Percentiles rank a stretch among this genome's conserved stretches.
phyloP scores from a whole-genome alignment of 2,329 filamentous ascomycete genomes.

The Botrytis pseudocinerea region DNA sequence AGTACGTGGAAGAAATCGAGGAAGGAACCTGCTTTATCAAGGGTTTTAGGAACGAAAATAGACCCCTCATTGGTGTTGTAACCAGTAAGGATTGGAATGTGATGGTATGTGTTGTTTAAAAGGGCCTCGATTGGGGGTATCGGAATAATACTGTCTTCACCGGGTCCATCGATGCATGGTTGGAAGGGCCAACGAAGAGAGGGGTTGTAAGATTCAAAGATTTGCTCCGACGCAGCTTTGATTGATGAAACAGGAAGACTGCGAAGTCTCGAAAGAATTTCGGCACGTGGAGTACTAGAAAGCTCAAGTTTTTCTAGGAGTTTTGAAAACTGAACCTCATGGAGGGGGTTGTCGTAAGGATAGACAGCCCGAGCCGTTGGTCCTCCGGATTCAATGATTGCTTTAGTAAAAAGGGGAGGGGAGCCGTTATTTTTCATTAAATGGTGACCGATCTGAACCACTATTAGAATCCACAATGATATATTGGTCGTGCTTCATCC shows the following conservation, averaged over 20 bases:
- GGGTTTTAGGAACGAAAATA: slow-evolving; percentile 56
- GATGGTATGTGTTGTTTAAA: slow-evolving; percentile 53
- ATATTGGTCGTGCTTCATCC: background rate
- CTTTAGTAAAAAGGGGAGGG: slow-evolving; percentile 50
- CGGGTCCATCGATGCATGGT: slow-evolving; percentile 61
- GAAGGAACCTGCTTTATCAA: slow-evolving; percentile 52
- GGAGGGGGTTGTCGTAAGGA: slow-evolving; percentile 54
- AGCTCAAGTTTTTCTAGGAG: slow-evolving; percentile 56
- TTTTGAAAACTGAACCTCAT: slow-evolving; percentile 56
- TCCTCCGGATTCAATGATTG: slow-evolving; percentile 58
- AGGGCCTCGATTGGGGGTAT: slow-evolving; percentile 61
- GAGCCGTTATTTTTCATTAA: slow-evolving; percentile 51
- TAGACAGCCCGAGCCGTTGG: slow-evolving; percentile 57
- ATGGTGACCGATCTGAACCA: slow-evolving; percentile 63
- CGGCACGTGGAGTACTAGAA: slow-evolving; percentile 45
- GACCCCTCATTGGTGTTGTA: slow-evolving; percentile 72
- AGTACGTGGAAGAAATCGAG: slow-evolving; percentile 60
- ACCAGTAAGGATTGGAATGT: slow-evolving; percentile 65
- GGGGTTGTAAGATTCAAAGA: slow-evolving; percentile 48
- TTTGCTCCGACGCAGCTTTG: slow-evolving; percentile 45
- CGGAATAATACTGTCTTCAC: slow-evolving; percentile 51
- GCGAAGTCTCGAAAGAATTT: slow-evolving; percentile 55
- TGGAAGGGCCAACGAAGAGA: slow-evolving; percentile 65
- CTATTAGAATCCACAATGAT: background rate
- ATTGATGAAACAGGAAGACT: slow-evolving; percentile 45